Evolutionary conservation across 768 basidiomycete species (phyloP).

Genomic region (Xanthoconium purpureum): DNA sequence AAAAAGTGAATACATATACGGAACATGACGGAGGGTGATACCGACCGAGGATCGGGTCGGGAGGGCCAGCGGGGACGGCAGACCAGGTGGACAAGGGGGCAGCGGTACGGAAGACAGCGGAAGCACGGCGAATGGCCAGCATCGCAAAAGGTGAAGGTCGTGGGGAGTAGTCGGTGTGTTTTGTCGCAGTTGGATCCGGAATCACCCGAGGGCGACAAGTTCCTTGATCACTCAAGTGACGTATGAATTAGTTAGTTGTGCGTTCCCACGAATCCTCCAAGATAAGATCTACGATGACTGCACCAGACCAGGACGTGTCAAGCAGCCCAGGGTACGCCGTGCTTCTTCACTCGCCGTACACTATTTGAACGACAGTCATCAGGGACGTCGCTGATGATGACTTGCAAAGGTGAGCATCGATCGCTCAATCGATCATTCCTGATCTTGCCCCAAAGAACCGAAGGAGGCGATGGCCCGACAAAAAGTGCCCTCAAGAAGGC

Average conservation of each 20-base stretch:
- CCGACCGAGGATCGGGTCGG: constrained; percentile 89
- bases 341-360: background rate
- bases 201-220: constrained; percentile 13
- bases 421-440: background rate
- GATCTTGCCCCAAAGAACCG: constrained; percentile 16
- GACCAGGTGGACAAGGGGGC: constrained; percentile 73
- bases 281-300: background rate
- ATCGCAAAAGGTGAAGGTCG: constrained; percentile 20
- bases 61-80: constrained; percentile 80
- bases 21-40: constrained; percentile 3
- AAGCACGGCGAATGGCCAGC: constrained; percentile 51
- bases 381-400: constrained; percentile 12
- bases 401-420: constrained; percentile 10
- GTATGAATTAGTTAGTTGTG: too few species aligned
- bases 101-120: constrained; percentile 36
- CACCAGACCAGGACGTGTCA: background rate
- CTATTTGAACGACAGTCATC: background rate
- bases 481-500: constrained; percentile 92
- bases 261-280: too few species aligned
- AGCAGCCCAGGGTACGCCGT: constrained; percentile 2
- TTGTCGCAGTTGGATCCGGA: constrained; percentile 2
- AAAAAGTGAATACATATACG: constrained; percentile 5
- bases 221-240: too few species aligned
- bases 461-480: constrained; percentile 51
- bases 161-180: background rate